Evolutionary conservation across 306 rosid genomes (phyloP).

Genomic region (Lablab purpureus): DNA sequence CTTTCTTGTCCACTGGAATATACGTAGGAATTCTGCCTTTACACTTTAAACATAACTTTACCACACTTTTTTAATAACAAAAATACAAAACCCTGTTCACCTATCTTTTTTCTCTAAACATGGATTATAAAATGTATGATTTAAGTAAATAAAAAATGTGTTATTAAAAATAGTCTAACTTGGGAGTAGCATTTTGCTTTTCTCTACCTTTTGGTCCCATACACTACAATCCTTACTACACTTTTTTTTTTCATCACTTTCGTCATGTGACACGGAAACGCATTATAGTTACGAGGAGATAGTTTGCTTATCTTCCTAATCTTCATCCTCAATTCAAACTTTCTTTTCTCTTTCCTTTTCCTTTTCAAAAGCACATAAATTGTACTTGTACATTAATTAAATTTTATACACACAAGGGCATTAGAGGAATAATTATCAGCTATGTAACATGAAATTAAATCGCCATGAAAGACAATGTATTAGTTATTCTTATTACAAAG

Average conservation of each 20-base stretch:
- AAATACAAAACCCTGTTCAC: no score
- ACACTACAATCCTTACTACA: slow-evolving; percentile 25
- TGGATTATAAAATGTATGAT: no score
- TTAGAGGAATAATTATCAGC: no score
- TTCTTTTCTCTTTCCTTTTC: neutral
- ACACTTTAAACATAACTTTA: slow-evolving; percentile 47
- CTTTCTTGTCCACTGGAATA: slow-evolving; percentile 41
- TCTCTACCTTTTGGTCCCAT: slow-evolving; percentile 16
- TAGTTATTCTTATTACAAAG: no score
- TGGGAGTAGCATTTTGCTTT: slow-evolving; percentile 42
- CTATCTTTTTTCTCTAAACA: no score
- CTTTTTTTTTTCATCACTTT: slow-evolving; percentile 35
- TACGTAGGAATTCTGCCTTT: slow-evolving; percentile 46
- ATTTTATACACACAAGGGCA: no score
- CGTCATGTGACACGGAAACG: slow-evolving; percentile 46
- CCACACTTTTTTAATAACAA: no score
- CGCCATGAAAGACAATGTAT: no score
- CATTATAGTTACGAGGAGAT: slow-evolving; percentile 27
- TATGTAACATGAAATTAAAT: no score
- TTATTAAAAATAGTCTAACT: no score
- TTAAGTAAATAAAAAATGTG: no score
- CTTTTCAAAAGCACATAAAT: neutral
- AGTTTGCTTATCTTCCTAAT: slow-evolving; percentile 5
- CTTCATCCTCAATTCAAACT: neutral
- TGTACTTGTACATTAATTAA: no score